Conservation (phyloP, 176 grass and related monocot genomes). For the Tillandsia fasciculata region DNA sequence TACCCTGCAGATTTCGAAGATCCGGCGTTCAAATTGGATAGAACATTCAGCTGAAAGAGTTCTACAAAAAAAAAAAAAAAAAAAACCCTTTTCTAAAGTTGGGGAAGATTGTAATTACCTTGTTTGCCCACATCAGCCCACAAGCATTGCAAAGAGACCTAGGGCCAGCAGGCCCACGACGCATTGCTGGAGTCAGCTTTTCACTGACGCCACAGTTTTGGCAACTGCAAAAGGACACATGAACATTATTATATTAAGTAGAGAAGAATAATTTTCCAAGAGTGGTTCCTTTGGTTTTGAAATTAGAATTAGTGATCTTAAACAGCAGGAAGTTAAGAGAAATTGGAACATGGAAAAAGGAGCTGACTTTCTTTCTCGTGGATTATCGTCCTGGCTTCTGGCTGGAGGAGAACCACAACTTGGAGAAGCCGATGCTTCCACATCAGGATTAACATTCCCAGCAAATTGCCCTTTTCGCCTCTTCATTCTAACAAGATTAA, state of each 20-base stretch:
- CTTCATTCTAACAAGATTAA: constrained; percentile 42
- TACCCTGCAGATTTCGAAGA: constrained; percentile 36
- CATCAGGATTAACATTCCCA: constrained; percentile 37
- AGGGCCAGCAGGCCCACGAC: constrained; percentile 55
- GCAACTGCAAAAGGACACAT: constrained; percentile 33
- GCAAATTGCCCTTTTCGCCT: constrained; percentile 51
- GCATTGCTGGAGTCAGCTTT: constrained; percentile 59
- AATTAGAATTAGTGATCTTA: constrained; percentile 13
- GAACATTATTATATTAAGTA: constrained; percentile 18
- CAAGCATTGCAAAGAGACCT: constrained; percentile 62
- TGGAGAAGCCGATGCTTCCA: constrained; percentile 30
- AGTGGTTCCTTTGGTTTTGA: not conserved
- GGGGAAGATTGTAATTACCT: constrained; percentile 18
- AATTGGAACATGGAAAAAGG: not conserved
- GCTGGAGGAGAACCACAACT: constrained; percentile 23
- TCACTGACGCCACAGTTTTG: constrained; percentile 60
- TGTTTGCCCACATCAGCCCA: constrained; percentile 69
- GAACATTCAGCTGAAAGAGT: constrained; percentile 16
- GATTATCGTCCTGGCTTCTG: constrained; percentile 31
- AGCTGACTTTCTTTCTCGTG: constrained; percentile 41
- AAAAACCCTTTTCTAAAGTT: not conserved
- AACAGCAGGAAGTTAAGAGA: constrained; percentile 1
- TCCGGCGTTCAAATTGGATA: constrained; percentile 1
- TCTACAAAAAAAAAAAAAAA: not conserved
- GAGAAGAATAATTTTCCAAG: constrained; percentile 4